Percentiles rank a stretch among this genome's conserved stretches.
phyloP scores from a whole-genome alignment of 352 stramenopile species.

The Pythium periplocum region DNA sequence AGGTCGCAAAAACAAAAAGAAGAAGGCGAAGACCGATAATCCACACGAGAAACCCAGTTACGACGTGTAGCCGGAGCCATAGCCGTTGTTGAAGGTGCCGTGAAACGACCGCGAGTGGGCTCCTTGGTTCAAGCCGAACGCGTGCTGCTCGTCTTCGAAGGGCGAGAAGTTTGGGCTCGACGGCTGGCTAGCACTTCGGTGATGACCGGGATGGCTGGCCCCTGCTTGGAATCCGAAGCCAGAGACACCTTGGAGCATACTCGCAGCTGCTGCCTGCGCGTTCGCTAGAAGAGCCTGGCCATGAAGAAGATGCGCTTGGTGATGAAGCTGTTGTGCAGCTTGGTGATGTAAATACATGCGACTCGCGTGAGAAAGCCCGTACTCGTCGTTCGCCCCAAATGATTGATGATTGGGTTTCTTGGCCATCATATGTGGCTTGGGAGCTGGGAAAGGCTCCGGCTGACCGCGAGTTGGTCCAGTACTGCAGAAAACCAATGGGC shows the following conservation, averaged over 20 bases:
- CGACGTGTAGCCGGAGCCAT: too few relatives aligned
- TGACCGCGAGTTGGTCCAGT: slow-evolving; percentile 58
- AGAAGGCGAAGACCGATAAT: too few relatives aligned
- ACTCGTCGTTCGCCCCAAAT: slow-evolving; percentile 3
- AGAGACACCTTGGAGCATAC: slow-evolving; percentile 19
- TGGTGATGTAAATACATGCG: slow-evolving; percentile 14
- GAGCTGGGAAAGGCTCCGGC: slow-evolving; percentile 58
- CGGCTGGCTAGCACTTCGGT: too few relatives aligned
- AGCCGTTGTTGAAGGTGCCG: too few relatives aligned
- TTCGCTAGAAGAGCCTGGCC: slow-evolving; percentile 16
- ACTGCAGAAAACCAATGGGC: slow-evolving; percentile 89
- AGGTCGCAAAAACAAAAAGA: too few relatives aligned
- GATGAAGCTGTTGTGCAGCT: slow-evolving; percentile 1
- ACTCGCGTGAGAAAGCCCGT: slow-evolving; percentile 5
- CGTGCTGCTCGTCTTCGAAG: too few relatives aligned
- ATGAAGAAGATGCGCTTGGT: slow-evolving; percentile 7
- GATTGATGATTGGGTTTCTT: slow-evolving; percentile 1
- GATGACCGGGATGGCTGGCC: too few relatives aligned
- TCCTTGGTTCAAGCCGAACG: too few relatives aligned
- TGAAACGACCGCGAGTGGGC: too few relatives aligned
- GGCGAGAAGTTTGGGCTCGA: too few relatives aligned
- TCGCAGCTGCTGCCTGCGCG: slow-evolving; percentile 16
- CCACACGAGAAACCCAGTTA: too few relatives aligned
- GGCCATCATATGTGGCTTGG: slow-evolving; percentile 29
- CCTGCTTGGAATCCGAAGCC: slow-evolving; percentile 5